Evolutionary conservation across 2,329 filamentous ascomycete species (phyloP), one percentile per base, ranked within the genome.

Genomic region (Alternaria postmessia): DNA sequence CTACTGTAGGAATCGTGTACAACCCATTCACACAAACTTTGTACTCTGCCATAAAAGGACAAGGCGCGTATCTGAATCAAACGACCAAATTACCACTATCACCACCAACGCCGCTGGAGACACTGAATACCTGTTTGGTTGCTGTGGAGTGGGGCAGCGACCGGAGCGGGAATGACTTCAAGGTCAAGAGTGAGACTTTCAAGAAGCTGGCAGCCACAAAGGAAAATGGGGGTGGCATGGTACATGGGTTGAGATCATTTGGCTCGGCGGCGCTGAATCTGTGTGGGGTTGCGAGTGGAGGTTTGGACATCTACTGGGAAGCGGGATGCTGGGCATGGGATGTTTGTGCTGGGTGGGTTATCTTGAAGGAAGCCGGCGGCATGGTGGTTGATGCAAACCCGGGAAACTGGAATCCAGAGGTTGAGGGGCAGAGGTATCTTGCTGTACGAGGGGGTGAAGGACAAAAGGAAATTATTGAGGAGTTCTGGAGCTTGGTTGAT

Each of bases 301-400:
- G 88, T 75, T 68, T 92, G 26, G 91, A 94, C 75, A 70, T 87
- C 22, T 94, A 92, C 75, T 94, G 91, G 91, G 91, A 94, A 79
- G 91, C 89, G 38, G 91, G 92, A 0, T 93, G 90, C 77, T 94
- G 91, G 86, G 90, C 91, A 2, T 94, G 91, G 91, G 91, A 94
- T 75, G 91, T 94, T 3, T 92, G 90, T 73, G 92, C 92, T 5
- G 91, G 89, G 0, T 94, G 91, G 91, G 88, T 89, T 59, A 89
- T 94, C 61, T 80, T 94, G 26, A 80, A 81, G 30, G 91, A 94
- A 81, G 90, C 91, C 0, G 92, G 91, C 0, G 91, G 91, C 0
- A 81, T 87, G 52, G 87, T 94, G 82, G 90, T 85, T 7, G 85
- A 89, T 73, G 90, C 88, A 5, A 93, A 94, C 74, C 88, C 90